Conservation (phyloP, 495 filamentous ascomycete genomes). For the Penicillium atrosanguineum region DNA sequence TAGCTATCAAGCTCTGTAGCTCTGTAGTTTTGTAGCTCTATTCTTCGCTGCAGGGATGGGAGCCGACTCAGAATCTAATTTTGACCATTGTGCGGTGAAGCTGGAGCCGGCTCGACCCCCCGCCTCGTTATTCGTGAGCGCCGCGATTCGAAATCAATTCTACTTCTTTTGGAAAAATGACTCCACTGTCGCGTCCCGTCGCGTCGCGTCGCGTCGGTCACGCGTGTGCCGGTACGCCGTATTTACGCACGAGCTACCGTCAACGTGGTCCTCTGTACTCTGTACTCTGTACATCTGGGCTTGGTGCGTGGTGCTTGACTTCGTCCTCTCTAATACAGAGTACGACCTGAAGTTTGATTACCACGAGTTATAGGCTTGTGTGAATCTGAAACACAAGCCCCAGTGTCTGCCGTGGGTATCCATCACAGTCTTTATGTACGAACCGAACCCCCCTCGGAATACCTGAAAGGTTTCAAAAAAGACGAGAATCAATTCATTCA, state of each 20-base stretch:
- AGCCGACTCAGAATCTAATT: not conserved
- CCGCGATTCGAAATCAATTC: constrained; percentile 6
- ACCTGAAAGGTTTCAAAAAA: not conserved
- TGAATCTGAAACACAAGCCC: not conserved
- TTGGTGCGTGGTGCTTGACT: not conserved
- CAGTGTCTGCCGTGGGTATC: not conserved
- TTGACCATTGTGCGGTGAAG: constrained; percentile 19
- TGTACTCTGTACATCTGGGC: not conserved
- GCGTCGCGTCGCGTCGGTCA: constrained; percentile 16
- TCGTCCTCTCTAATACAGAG: too few species aligned
- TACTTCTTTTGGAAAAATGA: constrained; percentile 10
- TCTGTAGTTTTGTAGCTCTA: not conserved
- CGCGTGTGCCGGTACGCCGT: not conserved
- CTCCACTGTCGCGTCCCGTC: constrained; percentile 14
- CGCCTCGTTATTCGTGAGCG: not conserved
- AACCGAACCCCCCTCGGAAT: not conserved
- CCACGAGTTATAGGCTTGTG: not conserved
- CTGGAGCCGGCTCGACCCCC: not conserved
- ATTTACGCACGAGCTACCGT: not conserved
- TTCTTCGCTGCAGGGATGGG: not conserved
- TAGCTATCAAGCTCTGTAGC: not conserved
- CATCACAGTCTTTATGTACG: not conserved
- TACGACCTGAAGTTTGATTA: not conserved
- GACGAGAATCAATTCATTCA: not conserved
- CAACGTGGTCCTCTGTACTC: not conserved